A percentile compares a stretch with the other conserved stretches of the same genome.
These are phyloP conservation scores for Parastagonospora nodorum DNA, from an alignment of 2,329 filamentous ascomycete species.

Conservation along the genomic window DNA sequence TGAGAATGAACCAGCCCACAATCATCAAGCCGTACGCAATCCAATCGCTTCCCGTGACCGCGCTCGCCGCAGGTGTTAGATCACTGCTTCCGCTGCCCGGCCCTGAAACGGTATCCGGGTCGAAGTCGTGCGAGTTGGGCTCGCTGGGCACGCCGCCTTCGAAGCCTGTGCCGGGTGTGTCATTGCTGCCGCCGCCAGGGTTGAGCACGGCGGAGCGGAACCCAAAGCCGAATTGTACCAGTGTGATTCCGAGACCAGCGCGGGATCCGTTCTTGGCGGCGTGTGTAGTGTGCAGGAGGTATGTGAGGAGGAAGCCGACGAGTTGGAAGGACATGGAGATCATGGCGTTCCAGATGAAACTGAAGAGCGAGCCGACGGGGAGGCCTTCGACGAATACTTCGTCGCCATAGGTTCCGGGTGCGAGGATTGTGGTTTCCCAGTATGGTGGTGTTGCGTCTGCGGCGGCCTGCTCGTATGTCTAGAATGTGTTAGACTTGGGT, in stretches of 20 bases:
- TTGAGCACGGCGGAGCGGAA: conserved; percentile 68
- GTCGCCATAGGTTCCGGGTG: conserved; percentile 86
- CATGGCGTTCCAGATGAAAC: conserved; percentile 87
- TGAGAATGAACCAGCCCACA: conserved; percentile 96
- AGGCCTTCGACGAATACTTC: conserved; percentile 98
- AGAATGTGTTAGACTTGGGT: conserved; percentile 41
- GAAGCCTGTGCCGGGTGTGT: conserved; percentile 57
- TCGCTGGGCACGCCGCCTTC: conserved; percentile 72
- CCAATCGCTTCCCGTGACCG: conserved; percentile 80
- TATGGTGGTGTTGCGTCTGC: conserved; percentile 95
- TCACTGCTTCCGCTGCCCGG: conserved; percentile 35
- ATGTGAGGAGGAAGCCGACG: conserved; percentile 95
- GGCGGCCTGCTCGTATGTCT: conserved; percentile 98
- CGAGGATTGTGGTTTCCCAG: conserved; percentile 98
- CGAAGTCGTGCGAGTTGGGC: conserved; percentile 88
- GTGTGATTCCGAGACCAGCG: conserved; percentile 89
- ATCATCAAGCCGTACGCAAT: conserved; percentile 94
- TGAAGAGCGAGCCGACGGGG: conserved; percentile 85
- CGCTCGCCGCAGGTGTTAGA: conserved; percentile 47
- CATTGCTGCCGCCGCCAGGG: conserved; percentile 44
- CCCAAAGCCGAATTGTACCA: conserved; percentile 96
- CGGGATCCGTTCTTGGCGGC: conserved; percentile 97
- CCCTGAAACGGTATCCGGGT: conserved; percentile 68
- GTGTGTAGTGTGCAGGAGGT: conserved; percentile 96
- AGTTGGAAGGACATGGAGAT: conserved; percentile 98